These are phyloP conservation scores for Penicillium sp. DNA, from an alignment of 2,329 filamentous ascomycete species.

Conservation along the genomic window DNA sequence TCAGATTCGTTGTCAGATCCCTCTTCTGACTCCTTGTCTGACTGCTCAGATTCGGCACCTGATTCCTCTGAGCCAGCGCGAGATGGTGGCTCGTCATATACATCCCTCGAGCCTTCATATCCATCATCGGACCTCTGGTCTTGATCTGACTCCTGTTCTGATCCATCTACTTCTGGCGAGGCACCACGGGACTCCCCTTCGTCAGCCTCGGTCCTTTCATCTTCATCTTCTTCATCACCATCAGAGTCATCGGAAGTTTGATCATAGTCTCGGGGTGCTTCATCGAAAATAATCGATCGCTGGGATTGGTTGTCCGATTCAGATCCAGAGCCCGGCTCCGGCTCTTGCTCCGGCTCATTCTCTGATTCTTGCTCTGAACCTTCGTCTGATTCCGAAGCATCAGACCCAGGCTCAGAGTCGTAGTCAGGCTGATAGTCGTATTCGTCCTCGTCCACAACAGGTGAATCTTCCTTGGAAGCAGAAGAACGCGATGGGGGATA, in stretches of 20 bases:
- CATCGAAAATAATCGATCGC: neutral
- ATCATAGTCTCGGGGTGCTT: neutral
- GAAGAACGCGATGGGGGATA: neutral
- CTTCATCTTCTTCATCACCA: neutral
- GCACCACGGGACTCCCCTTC: neutral
- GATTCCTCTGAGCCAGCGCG: too few species aligned
- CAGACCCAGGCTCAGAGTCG: too few species aligned
- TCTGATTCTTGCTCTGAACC: neutral
- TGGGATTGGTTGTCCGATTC: neutral
- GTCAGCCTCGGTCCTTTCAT: neutral
- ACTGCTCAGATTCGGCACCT: too few species aligned
- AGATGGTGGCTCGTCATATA: too few species aligned
- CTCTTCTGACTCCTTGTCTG: too few species aligned
- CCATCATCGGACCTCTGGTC: neutral
- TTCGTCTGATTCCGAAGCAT: neutral
- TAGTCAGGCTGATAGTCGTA: too few species aligned
- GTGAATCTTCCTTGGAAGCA: neutral
- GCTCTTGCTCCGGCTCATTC: neutral
- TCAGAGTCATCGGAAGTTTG: neutral
- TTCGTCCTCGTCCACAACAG: neutral
- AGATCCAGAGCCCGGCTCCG: neutral
- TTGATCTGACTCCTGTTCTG: neutral
- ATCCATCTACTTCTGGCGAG: neutral
- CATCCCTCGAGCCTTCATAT: too few species aligned
- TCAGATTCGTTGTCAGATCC: too few species aligned